Evolutionary conservation across 441 rosid species (phyloP).

Genomic region (Erodium texanum): DNA sequence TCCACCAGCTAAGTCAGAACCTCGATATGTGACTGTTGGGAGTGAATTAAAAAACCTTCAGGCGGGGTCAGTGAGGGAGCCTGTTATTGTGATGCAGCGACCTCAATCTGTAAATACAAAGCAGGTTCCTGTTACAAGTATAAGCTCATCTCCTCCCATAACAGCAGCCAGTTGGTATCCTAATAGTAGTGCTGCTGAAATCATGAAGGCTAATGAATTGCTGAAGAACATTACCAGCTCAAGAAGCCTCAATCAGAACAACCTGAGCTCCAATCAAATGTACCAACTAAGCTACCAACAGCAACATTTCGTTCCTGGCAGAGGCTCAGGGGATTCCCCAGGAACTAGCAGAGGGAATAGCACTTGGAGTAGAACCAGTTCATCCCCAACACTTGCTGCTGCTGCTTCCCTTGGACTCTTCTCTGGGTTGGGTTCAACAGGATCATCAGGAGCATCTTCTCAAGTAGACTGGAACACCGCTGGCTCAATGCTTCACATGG

Average conservation of each 20-base stretch:
- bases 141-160: constrained; percentile 45
- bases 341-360: constrained; percentile 37
- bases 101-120: constrained; percentile 50
- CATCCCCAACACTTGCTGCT: constrained; percentile 55
- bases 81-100: constrained; percentile 62
- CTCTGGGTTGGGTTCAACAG: constrained; percentile 50
- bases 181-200: constrained; percentile 32
- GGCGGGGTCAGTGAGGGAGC: constrained; percentile 45
- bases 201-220: constrained; percentile 50
- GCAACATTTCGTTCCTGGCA: constrained; percentile 41
- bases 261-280: constrained; percentile 40
- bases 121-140: constrained; percentile 38
- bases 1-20: constrained; percentile 46
- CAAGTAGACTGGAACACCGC: constrained; percentile 73
- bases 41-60: constrained; percentile 46
- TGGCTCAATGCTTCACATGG: constrained; percentile 45
- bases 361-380: constrained; percentile 40
- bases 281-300: constrained; percentile 27
- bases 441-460: constrained; percentile 46
- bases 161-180: constrained; percentile 47
- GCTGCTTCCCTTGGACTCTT: constrained; percentile 79
- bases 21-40: constrained; percentile 35
- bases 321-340: constrained; percentile 21
- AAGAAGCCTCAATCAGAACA: constrained; percentile 37
- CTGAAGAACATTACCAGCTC: constrained; percentile 24